Evolutionary conservation across 2,329 filamentous ascomycete species (phyloP).

Genomic region (Hymenotorrendiella dingleyae): DNA sequence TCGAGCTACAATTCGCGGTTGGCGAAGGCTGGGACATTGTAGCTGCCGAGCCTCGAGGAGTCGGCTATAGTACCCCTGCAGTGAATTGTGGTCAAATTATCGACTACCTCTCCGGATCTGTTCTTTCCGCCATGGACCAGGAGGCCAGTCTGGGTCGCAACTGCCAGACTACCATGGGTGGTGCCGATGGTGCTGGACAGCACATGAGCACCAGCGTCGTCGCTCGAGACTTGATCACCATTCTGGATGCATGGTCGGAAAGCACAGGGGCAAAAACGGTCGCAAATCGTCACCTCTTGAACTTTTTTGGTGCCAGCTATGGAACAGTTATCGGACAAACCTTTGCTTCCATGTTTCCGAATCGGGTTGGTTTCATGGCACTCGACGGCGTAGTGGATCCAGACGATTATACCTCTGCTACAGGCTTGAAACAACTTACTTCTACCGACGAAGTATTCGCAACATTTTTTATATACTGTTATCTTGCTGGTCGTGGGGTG

Average conservation of each 20-base stretch:
- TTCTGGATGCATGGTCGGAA: conserved; percentile 1
- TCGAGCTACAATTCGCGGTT: neutral
- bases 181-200: neutral
- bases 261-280: neutral
- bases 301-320: conserved; percentile 46
- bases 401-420: conserved; percentile 15
- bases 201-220: conserved; percentile 4
- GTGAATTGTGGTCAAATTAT: neutral
- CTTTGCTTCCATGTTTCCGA: conserved; percentile 38
- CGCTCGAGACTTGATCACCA: neutral
- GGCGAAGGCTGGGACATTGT: neutral
- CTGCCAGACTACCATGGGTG: conserved; percentile 1
- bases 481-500: conserved; percentile 26
- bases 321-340: conserved; percentile 37
- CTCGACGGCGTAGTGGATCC: conserved; percentile 18
- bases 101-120: neutral
- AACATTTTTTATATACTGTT: conserved; percentile 22
- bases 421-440: conserved; percentile 36
- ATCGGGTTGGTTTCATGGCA: conserved; percentile 35
- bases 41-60: neutral
- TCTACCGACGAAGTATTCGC: conserved; percentile 21
- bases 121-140: neutral
- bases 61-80: neutral
- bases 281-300: conserved; percentile 10
- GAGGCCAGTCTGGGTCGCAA: neutral